A percentile compares a stretch with the other conserved stretches of the same genome.
Evolutionary conservation across 805 yeast species (phyloP).

Genomic region (Danielia reshetovae): DNA sequence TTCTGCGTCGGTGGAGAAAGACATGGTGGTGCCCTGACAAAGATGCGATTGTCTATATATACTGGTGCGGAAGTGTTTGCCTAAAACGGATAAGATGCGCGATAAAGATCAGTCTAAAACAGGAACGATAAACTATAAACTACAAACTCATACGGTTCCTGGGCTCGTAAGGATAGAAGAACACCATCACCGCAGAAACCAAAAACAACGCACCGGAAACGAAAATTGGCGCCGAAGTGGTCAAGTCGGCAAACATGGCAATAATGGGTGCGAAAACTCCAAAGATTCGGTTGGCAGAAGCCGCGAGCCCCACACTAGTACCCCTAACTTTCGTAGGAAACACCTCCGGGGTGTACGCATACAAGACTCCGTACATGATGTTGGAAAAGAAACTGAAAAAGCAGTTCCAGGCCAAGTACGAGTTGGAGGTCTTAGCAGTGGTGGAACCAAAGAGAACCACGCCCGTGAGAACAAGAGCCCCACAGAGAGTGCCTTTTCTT

Average conservation of each 20-base stretch:
- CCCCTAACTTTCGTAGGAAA: slow-evolving; percentile 48
- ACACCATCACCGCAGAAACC: slow-evolving; percentile 33
- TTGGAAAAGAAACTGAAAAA: slow-evolving; percentile 44
- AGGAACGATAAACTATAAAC: no score
- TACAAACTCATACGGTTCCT: slow-evolving; percentile 19
- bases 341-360: slow-evolving; percentile 66
- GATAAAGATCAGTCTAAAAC: no score
- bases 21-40: slow-evolving; percentile 39
- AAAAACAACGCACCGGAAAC: slow-evolving; percentile 57
- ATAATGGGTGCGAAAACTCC: slow-evolving; percentile 59
- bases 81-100: neutral
- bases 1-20: slow-evolving; percentile 49
- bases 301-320: slow-evolving; percentile 58
- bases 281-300: slow-evolving; percentile 49
- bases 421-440: slow-evolving; percentile 49
- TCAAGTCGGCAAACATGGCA: slow-evolving; percentile 49
- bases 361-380: slow-evolving; percentile 49
- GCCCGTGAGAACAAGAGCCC: slow-evolving; percentile 52
- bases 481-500: slow-evolving; percentile 22
- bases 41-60: slow-evolving; percentile 25
- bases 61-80: neutral
- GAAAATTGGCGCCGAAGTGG: slow-evolving; percentile 58
- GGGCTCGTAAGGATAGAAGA: slow-evolving; percentile 50
- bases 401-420: slow-evolving; percentile 48
- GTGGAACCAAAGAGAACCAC: slow-evolving; percentile 61